Evolutionary conservation across 257 asterid species (phyloP).

Genomic region (Eustoma russellianum): DNA sequence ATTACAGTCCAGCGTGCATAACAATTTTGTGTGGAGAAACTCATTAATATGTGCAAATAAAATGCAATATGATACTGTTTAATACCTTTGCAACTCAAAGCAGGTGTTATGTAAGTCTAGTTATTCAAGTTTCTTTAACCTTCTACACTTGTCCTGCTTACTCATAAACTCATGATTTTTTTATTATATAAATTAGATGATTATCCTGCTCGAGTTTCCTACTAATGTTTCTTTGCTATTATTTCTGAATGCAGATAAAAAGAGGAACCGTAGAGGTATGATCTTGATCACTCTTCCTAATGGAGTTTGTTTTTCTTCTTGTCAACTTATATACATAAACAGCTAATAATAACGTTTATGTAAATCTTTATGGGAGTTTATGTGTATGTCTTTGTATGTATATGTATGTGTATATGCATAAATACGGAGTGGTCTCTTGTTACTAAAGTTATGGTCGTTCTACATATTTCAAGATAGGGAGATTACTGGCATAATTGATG

Average conservation of each 20-base stretch:
- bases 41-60: background rate
- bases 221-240: background rate
- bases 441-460: too few relatives aligned
- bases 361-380: background rate
- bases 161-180: background rate
- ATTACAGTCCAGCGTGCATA: background rate
- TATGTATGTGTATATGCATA: background rate
- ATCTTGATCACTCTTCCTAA: background rate
- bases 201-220: background rate
- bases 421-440: background rate
- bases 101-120: too few relatives aligned
- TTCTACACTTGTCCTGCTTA: too few relatives aligned
- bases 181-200: background rate
- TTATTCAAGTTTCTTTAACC: too few relatives aligned
- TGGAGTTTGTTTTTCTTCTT: background rate
- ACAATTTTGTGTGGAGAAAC: background rate
- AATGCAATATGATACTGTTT: background rate
- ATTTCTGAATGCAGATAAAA: slow-evolving; percentile 34
- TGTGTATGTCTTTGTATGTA: background rate
- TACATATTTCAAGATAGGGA: too few relatives aligned
- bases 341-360: background rate
- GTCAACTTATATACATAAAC: background rate
- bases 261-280: slow-evolving; percentile 60
- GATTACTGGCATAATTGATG: too few relatives aligned
- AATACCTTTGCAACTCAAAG: background rate